Percentiles rank a stretch among this genome's conserved stretches.
Evolutionary conservation across 805 yeast species (phyloP).

Genomic region (Candida ipomoeae): DNA sequence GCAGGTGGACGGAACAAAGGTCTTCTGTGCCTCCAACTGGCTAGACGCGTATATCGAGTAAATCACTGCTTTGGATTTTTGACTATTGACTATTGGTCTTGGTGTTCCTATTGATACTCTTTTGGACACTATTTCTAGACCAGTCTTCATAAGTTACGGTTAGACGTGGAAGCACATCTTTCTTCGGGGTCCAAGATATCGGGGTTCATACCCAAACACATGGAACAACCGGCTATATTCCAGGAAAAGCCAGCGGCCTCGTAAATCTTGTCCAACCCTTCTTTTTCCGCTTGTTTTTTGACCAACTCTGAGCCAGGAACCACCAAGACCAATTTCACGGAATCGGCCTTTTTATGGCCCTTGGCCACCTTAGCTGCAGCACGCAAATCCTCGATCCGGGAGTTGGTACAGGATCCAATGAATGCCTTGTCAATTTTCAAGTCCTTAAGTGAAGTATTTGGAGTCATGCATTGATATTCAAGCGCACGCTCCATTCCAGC

Average conservation of each 20-base stretch:
- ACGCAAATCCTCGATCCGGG: conserved; percentile 94
- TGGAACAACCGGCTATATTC: conserved; percentile 99
- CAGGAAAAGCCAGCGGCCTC: conserved; percentile 93
- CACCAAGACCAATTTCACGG: conserved; percentile 77
- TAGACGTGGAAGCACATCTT: conserved; percentile 98
- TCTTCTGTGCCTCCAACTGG: conserved; percentile 62
- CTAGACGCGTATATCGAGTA: conserved; percentile 48
- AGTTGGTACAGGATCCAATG: conserved; percentile 97
- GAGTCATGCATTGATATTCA: conserved; percentile 82
- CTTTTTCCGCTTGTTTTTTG: conserved; percentile 88
- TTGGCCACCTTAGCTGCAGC: conserved; percentile 91
- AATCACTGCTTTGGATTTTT: neutral
- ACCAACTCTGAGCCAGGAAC: conserved; percentile 98
- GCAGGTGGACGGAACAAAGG: conserved; percentile 52
- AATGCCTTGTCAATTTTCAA: conserved; percentile 87
- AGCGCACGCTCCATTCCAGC: conserved; percentile 90
- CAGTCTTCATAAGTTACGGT: conserved; percentile 62
- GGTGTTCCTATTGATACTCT: too few species aligned
- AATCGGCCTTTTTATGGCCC: conserved; percentile 82
- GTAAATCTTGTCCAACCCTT: conserved; percentile 90
- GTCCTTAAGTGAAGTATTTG: conserved; percentile 76
- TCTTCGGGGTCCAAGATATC: conserved; percentile 93
- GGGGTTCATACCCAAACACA: conserved; percentile 99
- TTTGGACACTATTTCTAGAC: too few species aligned
- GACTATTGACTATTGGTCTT: too few species aligned